Evolutionary conservation across 768 basidiomycete species (phyloP).

Genomic region (Cubamyces sp.): DNA sequence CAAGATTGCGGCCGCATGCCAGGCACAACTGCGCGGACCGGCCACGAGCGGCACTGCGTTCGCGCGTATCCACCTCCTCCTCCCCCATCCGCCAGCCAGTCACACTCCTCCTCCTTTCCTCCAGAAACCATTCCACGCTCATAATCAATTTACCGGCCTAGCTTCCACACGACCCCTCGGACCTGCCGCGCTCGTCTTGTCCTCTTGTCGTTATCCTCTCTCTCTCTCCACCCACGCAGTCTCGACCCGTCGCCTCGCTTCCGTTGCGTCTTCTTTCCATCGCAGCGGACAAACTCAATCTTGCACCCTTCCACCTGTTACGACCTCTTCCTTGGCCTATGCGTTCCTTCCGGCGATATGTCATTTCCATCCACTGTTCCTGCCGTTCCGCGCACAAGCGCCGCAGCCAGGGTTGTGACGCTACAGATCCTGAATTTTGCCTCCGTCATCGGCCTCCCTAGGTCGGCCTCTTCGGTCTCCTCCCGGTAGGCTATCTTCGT

Average conservation of each 20-base stretch:
- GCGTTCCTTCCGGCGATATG: background rate
- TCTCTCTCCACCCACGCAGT: background rate
- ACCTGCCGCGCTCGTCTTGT: background rate
- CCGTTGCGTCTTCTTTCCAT: no score
- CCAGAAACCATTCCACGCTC: no score
- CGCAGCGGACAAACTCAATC: no score
- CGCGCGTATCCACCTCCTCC: background rate
- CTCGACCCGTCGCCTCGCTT: background rate
- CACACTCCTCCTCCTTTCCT: no score
- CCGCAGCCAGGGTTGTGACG: background rate
- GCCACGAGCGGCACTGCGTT: background rate
- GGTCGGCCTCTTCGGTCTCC: no score
- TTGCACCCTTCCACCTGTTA: no score
- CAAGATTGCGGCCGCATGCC: slow-evolving; percentile 23
- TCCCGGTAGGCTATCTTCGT: no score
- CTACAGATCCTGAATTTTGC: background rate
- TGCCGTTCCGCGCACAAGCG: background rate
- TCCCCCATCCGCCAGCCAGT: background rate
- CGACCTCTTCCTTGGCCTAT: background rate
- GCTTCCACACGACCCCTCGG: background rate
- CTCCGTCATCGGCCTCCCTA: background rate
- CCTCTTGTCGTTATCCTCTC: background rate
- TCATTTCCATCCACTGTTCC: background rate
- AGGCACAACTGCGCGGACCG: slow-evolving; percentile 17
- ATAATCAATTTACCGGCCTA: background rate